Evolutionary conservation across 257 asterid genomes (phyloP).

Genomic region (Osmanthus fragrans): DNA sequence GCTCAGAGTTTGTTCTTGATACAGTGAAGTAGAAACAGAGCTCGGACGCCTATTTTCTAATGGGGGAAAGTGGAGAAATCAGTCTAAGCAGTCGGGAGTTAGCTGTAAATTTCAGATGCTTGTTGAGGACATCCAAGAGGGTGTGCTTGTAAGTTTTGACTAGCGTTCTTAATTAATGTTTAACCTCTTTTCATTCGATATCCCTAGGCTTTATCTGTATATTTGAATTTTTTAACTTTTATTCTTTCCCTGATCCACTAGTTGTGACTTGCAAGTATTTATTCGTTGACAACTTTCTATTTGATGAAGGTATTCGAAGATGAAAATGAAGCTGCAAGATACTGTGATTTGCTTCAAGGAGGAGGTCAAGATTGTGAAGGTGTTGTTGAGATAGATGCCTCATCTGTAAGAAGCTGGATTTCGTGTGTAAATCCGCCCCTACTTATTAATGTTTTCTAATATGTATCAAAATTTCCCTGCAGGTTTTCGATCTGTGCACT

Average conservation of each 20-base stretch:
- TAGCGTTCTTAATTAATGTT: slow-evolving; percentile 8
- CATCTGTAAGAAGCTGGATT: slow-evolving; percentile 58
- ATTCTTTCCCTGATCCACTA: not conserved
- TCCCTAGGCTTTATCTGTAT: not conserved
- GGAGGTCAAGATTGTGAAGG: slow-evolving; percentile 92
- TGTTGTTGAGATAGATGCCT: slow-evolving; percentile 92
- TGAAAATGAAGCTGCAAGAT: slow-evolving; percentile 80
- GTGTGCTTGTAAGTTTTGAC: slow-evolving; percentile 72
- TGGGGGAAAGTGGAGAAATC: slow-evolving; percentile 59
- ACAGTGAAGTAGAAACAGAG: slow-evolving; percentile 93
- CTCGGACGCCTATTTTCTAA: slow-evolving; percentile 79
- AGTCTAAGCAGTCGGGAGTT: slow-evolving; percentile 56
- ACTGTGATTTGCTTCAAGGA: slow-evolving; percentile 91
- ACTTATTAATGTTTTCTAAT: not conserved
- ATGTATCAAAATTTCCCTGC: slow-evolving; percentile 20
- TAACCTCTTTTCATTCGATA: slow-evolving; percentile 1
- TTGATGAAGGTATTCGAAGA: slow-evolving; percentile 79
- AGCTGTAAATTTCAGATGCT: slow-evolving; percentile 79
- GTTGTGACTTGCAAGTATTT: not conserved
- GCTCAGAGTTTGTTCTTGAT: slow-evolving; percentile 28
- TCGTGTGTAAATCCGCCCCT: not conserved
- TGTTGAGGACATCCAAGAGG: slow-evolving; percentile 88
- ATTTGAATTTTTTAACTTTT: not conserved
- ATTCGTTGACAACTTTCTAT: not conserved
- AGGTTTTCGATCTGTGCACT: slow-evolving; percentile 91